Percentiles rank a stretch among this genome's conserved stretches.
phyloP scores from a whole-genome alignment of 495 filamentous ascomycete genomes.

The Lepraria neglecta region DNA sequence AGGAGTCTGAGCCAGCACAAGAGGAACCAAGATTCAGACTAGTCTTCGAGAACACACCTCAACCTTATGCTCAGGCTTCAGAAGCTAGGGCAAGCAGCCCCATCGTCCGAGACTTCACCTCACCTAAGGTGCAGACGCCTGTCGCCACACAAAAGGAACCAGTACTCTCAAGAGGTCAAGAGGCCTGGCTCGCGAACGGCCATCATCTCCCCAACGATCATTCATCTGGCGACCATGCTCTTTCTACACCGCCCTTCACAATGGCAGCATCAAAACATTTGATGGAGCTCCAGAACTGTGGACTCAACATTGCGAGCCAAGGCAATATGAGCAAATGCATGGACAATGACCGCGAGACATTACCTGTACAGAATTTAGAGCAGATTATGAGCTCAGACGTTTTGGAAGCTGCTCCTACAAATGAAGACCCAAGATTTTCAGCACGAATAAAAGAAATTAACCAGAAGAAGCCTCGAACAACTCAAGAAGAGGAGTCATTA shows the following conservation, averaged over 20 bases:
- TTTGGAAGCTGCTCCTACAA: too few species aligned
- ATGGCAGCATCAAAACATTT: not conserved
- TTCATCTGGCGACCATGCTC: not conserved
- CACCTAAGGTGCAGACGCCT: not conserved
- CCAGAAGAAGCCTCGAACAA: not conserved
- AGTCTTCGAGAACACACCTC: conserved; percentile 6
- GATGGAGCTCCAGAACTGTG: not conserved
- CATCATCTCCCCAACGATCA: not conserved
- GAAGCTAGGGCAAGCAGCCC: not conserved
- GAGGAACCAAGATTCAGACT: conserved; percentile 9
- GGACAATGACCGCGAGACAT: too few species aligned
- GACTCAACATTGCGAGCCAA: not conserved
- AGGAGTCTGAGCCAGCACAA: conserved; percentile 3
- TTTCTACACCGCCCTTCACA: not conserved
- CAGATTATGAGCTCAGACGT: not conserved
- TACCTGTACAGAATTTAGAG: not conserved
- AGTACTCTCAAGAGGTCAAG: not conserved
- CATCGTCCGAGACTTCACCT: not conserved
- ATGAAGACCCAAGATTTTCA: too few species aligned
- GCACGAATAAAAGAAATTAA: too few species aligned
- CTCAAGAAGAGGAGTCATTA: not conserved
- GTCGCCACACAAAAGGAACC: not conserved
- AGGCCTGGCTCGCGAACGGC: not conserved
- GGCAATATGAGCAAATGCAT: too few species aligned
- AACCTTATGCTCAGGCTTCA: conserved; percentile 1